phyloP scores from a whole-genome alignment of 2,329 filamentous ascomycete species.

The Fonsecaea monophora region DNA sequence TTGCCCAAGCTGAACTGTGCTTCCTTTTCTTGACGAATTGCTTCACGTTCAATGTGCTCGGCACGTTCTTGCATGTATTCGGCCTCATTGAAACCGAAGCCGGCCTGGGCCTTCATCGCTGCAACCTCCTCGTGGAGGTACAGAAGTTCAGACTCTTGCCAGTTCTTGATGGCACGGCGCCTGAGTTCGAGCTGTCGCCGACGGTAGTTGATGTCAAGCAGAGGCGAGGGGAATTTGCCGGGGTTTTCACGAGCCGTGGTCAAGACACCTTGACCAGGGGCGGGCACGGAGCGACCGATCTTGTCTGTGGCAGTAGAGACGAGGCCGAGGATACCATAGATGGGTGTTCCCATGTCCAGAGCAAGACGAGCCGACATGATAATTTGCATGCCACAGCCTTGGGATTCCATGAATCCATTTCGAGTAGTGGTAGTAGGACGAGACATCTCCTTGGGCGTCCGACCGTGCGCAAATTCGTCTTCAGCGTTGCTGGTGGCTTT shows the following conservation, averaged over 20 bases:
- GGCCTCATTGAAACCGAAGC: conserved; percentile 74
- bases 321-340: conserved; percentile 91
- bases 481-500: conserved; percentile 98
- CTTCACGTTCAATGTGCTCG: conserved; percentile 85
- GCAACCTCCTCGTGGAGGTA: conserved; percentile 91
- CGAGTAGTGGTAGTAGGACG: conserved; percentile 94
- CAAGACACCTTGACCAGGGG: conserved; percentile 94
- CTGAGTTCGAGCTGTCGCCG: conserved; percentile 92
- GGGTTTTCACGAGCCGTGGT: conserved; percentile 91
- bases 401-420: conserved; percentile 99
- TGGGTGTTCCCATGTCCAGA: conserved; percentile 97
- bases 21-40: conserved; percentile 88
- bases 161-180: conserved; percentile 91
- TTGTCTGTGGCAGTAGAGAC: conserved; percentile 98
- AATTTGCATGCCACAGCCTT: conserved; percentile 96
- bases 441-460: conserved; percentile 97
- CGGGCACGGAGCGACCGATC: conserved; percentile 96
- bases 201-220: conserved; percentile 97
- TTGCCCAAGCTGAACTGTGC: conserved; percentile 92
- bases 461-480: conserved; percentile 92
- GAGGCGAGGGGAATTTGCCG: conserved; percentile 90
- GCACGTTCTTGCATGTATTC: conserved; percentile 87
- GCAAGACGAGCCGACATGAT: conserved; percentile 98
- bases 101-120: conserved; percentile 82
- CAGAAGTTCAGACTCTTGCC: conserved; percentile 93